Evolutionary conservation across 257 asterid genomes (phyloP).

Genomic region (Solanum peruvianum): DNA sequence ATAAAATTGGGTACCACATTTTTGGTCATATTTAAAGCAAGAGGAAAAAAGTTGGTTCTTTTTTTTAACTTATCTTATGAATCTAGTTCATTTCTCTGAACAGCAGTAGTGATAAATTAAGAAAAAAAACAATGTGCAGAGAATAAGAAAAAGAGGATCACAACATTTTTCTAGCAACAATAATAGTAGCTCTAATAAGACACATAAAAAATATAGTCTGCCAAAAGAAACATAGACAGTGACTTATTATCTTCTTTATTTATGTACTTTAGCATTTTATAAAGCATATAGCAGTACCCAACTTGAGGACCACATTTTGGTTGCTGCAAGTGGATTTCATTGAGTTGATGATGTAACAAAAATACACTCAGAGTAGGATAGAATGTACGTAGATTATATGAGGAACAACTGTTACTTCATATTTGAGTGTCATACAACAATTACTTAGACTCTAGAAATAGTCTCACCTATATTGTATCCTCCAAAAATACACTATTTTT

Average conservation of each 20-base stretch:
- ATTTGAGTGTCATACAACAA: not conserved
- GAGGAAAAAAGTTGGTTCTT: not conserved
- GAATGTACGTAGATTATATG: not conserved
- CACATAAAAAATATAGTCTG: not conserved
- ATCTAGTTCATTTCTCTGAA: not conserved
- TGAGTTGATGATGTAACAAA: not conserved
- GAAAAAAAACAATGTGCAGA: not conserved
- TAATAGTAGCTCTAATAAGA: not conserved
- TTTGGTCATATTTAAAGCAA: not conserved
- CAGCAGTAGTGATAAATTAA: slow-evolving; percentile 2
- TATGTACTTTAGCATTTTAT: slow-evolving; percentile 8
- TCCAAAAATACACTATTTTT: not conserved
- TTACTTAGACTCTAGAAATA: too few relatives aligned
- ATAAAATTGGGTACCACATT: not conserved
- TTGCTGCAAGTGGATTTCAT: not conserved
- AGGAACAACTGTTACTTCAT: not conserved
- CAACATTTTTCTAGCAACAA: not conserved
- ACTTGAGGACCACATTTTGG: slow-evolving; percentile 23
- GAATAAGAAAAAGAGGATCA: not conserved
- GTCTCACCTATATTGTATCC: not conserved
- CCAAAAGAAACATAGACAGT: not conserved
- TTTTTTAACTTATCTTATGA: slow-evolving; percentile 1
- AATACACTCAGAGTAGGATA: too few relatives aligned
- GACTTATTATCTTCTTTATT: not conserved
- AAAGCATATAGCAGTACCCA: not conserved